Evolutionary conservation across 2,329 filamentous ascomycete species (phyloP).

Genomic region (Sarocladiaceae sp.): DNA sequence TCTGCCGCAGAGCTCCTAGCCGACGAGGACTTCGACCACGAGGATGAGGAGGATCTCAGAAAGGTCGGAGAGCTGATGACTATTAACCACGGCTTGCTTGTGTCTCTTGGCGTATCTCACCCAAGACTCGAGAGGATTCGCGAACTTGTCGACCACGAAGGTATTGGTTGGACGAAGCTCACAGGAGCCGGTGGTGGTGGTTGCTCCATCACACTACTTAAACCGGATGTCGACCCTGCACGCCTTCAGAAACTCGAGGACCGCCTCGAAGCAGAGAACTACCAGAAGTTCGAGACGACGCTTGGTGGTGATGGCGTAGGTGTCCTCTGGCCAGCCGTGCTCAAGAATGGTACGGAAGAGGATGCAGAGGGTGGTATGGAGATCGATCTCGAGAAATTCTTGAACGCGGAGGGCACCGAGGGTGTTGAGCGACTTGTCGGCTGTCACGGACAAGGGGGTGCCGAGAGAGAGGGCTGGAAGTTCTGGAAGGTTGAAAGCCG

Average conservation of each 20-base stretch:
- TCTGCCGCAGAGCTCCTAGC: slow-evolving; percentile 51
- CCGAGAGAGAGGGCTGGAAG: slow-evolving; percentile 77
- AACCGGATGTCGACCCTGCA: slow-evolving; percentile 54
- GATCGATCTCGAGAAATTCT: slow-evolving; percentile 80
- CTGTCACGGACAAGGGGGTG: slow-evolving; percentile 58
- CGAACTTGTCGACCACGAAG: slow-evolving; percentile 83
- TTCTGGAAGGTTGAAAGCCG: slow-evolving; percentile 68
- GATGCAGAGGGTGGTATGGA: slow-evolving; percentile 80
- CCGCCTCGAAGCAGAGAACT: slow-evolving; percentile 67
- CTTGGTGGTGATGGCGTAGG: slow-evolving; percentile 92
- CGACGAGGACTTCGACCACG: slow-evolving; percentile 63
- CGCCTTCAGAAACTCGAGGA: slow-evolving; percentile 60
- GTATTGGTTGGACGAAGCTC: slow-evolving; percentile 94
- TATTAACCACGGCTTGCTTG: slow-evolving; percentile 88
- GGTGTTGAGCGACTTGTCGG: slow-evolving; percentile 87
- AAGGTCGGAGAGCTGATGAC: slow-evolving; percentile 83
- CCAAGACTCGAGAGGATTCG: slow-evolving; percentile 87
- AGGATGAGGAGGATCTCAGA: slow-evolving; percentile 59
- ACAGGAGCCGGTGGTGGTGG: slow-evolving; percentile 94
- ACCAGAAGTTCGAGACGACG: slow-evolving; percentile 81
- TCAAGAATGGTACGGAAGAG: slow-evolving; percentile 78
- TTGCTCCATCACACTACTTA: slow-evolving; percentile 88
- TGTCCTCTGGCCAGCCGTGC: slow-evolving; percentile 86
- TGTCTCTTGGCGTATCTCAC: slow-evolving; percentile 91
- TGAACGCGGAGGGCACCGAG: slow-evolving; percentile 77